Percentiles rank a stretch among this genome's conserved stretches.
These are phyloP conservation scores for Candolleomyces eurysporus DNA, from an alignment of 768 basidiomycete species.

Conservation along the genomic window DNA sequence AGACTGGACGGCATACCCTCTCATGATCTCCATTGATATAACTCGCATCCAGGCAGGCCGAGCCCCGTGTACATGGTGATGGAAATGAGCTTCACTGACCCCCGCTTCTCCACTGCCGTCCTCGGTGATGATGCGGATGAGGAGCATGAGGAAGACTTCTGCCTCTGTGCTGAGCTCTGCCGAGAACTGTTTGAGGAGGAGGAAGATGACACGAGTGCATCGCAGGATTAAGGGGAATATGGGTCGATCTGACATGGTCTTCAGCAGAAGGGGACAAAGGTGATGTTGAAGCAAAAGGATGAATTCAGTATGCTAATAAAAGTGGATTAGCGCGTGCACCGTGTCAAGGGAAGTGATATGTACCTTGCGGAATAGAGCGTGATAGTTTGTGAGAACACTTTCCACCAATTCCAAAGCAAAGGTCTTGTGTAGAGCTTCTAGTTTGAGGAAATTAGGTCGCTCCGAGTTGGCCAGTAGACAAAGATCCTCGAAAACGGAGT, in stretches of 20 bases:
- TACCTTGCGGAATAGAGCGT: constrained; percentile 81
- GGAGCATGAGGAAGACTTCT: constrained; percentile 79
- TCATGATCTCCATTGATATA: constrained; percentile 87
- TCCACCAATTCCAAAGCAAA: constrained; percentile 97
- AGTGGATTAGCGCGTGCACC: not conserved
- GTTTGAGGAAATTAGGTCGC: constrained; percentile 76
- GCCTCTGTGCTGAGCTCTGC: constrained; percentile 77
- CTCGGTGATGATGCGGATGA: constrained; percentile 63
- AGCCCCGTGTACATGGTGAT: constrained; percentile 29
- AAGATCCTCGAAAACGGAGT: constrained; percentile 87
- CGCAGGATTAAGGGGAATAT: constrained; percentile 87
- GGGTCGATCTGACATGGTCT: constrained; percentile 77
- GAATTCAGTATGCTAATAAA: constrained; percentile 70
- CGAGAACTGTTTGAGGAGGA: constrained; percentile 89
- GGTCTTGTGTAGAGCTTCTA: constrained; percentile 84
- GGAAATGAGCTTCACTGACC: constrained; percentile 15
- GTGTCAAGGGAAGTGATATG: constrained; percentile 8
- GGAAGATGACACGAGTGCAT: constrained; percentile 89
- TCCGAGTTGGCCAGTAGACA: constrained; percentile 85
- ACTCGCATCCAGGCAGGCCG: constrained; percentile 87
- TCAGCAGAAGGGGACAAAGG: constrained; percentile 86
- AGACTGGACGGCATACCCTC: constrained; percentile 52
- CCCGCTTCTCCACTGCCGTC: constrained; percentile 36
- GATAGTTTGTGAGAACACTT: constrained; percentile 92
- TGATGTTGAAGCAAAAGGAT: constrained; percentile 86